phyloP scores from a whole-genome alignment of 2,329 filamentous ascomycete genomes.

The Hirsutella thompsonii region DNA sequence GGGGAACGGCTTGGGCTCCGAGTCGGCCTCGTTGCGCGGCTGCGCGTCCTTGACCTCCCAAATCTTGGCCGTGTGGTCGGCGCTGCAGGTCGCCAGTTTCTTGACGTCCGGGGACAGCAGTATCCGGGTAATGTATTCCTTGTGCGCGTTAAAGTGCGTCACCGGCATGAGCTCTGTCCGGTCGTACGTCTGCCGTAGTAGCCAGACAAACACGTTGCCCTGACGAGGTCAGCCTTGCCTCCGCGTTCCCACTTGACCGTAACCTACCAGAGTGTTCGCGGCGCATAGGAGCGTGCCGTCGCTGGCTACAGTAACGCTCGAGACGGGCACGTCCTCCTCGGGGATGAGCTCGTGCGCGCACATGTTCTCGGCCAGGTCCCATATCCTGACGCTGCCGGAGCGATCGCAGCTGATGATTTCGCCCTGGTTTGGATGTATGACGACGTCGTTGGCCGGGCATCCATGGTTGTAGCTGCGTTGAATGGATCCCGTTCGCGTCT shows the following conservation, averaged over 20 bases:
- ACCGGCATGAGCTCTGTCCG: constrained; percentile 75
- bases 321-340: constrained; percentile 86
- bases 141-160: constrained; percentile 81
- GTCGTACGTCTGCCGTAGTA: constrained; percentile 72
- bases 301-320: constrained; percentile 89
- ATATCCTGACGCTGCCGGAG: constrained; percentile 82
- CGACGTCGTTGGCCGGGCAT: constrained; percentile 86
- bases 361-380: constrained; percentile 94
- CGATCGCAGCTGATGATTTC: constrained; percentile 96
- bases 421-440: constrained; percentile 98
- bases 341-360: constrained; percentile 94
- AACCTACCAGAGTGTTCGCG: constrained; percentile 70
- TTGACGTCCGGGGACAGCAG: constrained; percentile 88
- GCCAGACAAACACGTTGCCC: constrained; percentile 97
- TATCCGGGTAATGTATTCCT: constrained; percentile 84
- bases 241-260: too few relatives aligned
- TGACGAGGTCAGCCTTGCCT: constrained; percentile 21
- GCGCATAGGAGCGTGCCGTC: constrained; percentile 89
- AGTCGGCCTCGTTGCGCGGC: constrained; percentile 19
- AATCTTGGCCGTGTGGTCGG: constrained; percentile 89
- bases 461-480: constrained; percentile 91
- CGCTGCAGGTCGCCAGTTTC: constrained; percentile 85
- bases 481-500: constrained; percentile 71
- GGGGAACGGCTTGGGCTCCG: constrained; percentile 49
- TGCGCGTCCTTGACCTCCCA: constrained; percentile 78